Base-by-base conservation (phyloP, 2,329 filamentous ascomycete genomes). In the Penicillium oxalicum region DNA sequence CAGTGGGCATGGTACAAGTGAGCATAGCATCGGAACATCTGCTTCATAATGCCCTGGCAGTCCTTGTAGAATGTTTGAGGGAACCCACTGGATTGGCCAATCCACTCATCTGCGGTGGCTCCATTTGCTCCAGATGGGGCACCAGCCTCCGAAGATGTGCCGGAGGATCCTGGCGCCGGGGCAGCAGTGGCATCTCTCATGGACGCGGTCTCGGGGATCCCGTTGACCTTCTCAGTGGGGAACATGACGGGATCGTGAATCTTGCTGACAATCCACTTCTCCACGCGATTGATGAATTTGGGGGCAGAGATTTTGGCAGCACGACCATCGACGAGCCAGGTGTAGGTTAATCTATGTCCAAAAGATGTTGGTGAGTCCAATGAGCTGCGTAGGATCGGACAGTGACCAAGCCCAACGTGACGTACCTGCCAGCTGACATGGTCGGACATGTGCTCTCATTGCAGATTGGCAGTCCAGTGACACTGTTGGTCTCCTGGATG, bases 1-100 rank as follows among this genome's bases (percentile, higher is more conserved):
- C 88, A 98, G 71, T 98, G 93, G 49, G 91, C 88, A 80, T 95
- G 96, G 77, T 98, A 98, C 52, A 98, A 83, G 71, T 98, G 93
- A 41, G 93, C 86, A 66, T 98, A 98, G 60, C 96, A 91, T 51
- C 93, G 87, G 78, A 98, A 97, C 86, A 98, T 97, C 73, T 96
- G 93, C 61, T 91, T 87, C 75, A 96, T 91, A 63, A 96, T 93
- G 57, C 86, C 86, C 75, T 94, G 90, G 76, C 91, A 93, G 59
- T 95, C 90, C 53, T 86, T 82, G 60, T 91, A 78, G 69, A 96
- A 97, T 57, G 88, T 87, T 55, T 87, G 82, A 2, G 93, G 93
- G 70, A 98, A 98, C 4, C 91, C 91, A 52, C 88, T 93, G 40
- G 87, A 82, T 74, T 94, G 95, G 62, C 93, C 93, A 49, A 95